Evolutionary conservation across 805 yeast species (phyloP), one percentile per base, ranked within the genome.

Genomic region (Hanseniaspora valbyensis): DNA sequence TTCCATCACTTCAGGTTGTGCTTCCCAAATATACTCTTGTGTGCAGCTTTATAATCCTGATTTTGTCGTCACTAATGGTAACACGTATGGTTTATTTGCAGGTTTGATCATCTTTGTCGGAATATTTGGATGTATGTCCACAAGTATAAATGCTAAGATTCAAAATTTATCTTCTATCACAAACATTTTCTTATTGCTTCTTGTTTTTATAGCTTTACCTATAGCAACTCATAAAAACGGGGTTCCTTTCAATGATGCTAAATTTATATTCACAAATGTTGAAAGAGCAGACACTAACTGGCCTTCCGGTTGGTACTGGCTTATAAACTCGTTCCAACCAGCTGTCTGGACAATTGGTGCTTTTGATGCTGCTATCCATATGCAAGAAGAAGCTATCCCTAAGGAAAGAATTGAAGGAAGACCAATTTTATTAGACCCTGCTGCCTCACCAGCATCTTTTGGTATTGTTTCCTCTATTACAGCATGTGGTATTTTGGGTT

Each of bases 331-430:
- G 12, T 74, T 78, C 72, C 72, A 77, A 75, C 78, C 86, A 0
- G 77, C 80, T 2, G 74, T 81, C 54, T 82, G 90, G 89, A 80
- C 86, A 19, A 79, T 81, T 63, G 83, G 84, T 26, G 80, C 83
- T 0, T 80, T 79, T 62, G 88, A 81, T 61, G 75, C 83, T 4
- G 77, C 81, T 58, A 76, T 81, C 43, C 88, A 81, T 64, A 77
- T 80, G 80, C 71, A 81, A 14, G 89, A 81, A 62, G 88, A 81
- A 60, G 81, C 82, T 26, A 68, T 69, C 49, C 73, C 80, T 59
- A 83, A 86, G 7, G 68, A 77, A 4, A 69, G 68, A 42, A 38
- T 32, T 13, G n/a, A 12, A 16, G 46, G 49, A 8, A 50, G 46
- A 39, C 49, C 53, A 4, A 36, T 50, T 21, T 19, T 50, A 14